Evolutionary conservation across 768 basidiomycete genomes (phyloP), one percentile per base, ranked within the genome.

Genomic region (Lactifluus echinatus): DNA sequence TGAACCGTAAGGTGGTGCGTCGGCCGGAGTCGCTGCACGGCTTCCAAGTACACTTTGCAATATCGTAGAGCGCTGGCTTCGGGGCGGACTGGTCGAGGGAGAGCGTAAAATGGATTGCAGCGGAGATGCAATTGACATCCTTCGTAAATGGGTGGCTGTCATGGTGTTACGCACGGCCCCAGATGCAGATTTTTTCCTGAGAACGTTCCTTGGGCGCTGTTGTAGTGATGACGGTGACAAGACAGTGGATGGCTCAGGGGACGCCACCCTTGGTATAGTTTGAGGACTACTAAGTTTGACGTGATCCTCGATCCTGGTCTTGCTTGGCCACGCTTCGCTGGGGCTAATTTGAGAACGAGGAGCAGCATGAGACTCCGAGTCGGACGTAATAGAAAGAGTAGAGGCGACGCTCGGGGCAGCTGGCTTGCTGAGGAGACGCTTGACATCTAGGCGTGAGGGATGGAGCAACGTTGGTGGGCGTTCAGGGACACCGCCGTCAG

Each of bases 351-450:
- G 19, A 31, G 47, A 23, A 36, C 47, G 53, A 23, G 46, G 33
- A 19, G 15, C 1, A 29, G 34, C 11, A 29, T 57, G 56, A 11
- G 56, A 53, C 29, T 62, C 63, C 4, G 63, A 52, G 45, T 59
- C 63, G 19, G 63, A 63, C n/a, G 63, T 43, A 29, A 57, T 53
- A 43, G 63, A 63, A 45, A 55, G 39, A n/a, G 36, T 55, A 1
- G 63, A 63, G 34, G 50, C 53, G 45, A 57, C 50, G 28, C 61
- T 55, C 8, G 60, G 56, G 21, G 56, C 60, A 1, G 63, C 63
- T 3, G 63, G 63, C 40, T 63, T 63, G 53, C 60, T 62, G 23
- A 63, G 63, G 4, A 63, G 50, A 43, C 63, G 60, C 42, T 63
- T 63, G 49, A 63, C 47, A 12, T 63, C 60, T 5, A 63, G 60